These are phyloP conservation scores for Protea cynaroides DNA, from an alignment of 164 flowering plant species.

Conservation along the genomic window DNA sequence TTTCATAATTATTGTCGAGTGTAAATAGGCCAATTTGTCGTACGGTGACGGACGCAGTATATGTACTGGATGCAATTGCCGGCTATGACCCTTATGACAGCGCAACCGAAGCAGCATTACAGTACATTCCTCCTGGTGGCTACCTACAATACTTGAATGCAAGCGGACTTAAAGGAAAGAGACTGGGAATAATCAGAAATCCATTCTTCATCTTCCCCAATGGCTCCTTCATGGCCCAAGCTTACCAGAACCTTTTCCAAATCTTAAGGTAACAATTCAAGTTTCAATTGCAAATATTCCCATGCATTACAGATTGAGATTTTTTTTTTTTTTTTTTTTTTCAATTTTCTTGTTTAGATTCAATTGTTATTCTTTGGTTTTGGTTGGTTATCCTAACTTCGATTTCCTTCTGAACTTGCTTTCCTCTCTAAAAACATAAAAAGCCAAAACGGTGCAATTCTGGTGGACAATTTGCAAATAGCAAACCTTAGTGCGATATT, in stretches of 20 bases:
- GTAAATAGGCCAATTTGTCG: constrained; percentile 53
- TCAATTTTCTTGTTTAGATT: too few relatives aligned
- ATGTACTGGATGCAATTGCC: constrained; percentile 14
- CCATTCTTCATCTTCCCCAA: constrained; percentile 19
- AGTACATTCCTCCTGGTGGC: constrained; percentile 56
- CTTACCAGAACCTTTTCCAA: constrained; percentile 25
- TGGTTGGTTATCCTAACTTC: too few relatives aligned
- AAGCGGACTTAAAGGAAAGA: constrained; percentile 56
- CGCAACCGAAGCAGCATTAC: constrained; percentile 36
- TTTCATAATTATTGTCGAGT: background rate
- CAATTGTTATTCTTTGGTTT: too few relatives aligned
- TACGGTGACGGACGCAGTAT: constrained; percentile 69
- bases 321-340: too few relatives aligned
- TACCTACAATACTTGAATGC: constrained; percentile 47
- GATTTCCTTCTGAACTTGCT: too few relatives aligned
- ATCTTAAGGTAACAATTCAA: constrained; percentile 33
- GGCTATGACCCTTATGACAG: constrained; percentile 50
- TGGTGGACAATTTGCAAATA: constrained; percentile 44
- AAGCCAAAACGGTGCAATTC: constrained; percentile 32
- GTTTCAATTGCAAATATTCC: too few relatives aligned
- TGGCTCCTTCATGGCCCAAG: constrained; percentile 1
- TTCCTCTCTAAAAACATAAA: background rate
- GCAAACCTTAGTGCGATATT: constrained; percentile 23
- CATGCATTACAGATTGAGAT: too few relatives aligned
- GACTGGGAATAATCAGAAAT: constrained; percentile 31